Evolutionary conservation across 805 yeast species (phyloP).

Genomic region (Starmerella etchellsii): DNA sequence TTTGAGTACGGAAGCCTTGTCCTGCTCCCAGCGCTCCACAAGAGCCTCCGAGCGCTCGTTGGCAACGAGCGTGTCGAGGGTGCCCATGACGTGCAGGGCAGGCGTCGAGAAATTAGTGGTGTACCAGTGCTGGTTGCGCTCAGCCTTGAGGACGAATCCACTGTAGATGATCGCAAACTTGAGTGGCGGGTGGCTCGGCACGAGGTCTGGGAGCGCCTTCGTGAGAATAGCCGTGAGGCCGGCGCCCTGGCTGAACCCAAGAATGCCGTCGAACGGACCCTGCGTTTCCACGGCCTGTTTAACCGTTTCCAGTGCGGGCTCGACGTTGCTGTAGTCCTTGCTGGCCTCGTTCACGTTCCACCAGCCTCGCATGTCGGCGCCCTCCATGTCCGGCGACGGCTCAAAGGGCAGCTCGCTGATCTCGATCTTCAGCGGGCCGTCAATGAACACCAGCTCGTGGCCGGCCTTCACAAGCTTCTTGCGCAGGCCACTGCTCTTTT

Average conservation of each 20-base stretch:
- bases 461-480: constrained; percentile 56
- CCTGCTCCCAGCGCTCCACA: constrained; percentile 37
- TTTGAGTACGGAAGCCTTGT: constrained; percentile 37
- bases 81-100: constrained; percentile 72
- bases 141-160: constrained; percentile 34
- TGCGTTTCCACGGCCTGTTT: constrained; percentile 44
- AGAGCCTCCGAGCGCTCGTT: constrained; percentile 55
- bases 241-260: constrained; percentile 94
- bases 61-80: constrained; percentile 74
- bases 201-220: constrained; percentile 40
- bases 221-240: constrained; percentile 65
- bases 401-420: constrained; percentile 66
- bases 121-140: constrained; percentile 24
- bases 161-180: constrained; percentile 68
- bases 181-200: constrained; percentile 40
- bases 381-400: constrained; percentile 21
- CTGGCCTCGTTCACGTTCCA: constrained; percentile 43
- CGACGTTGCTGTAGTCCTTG: constrained; percentile 25
- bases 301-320: constrained; percentile 38
- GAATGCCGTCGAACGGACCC: constrained; percentile 76
- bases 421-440: constrained; percentile 59
- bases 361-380: constrained; percentile 50
- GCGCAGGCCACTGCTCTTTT: constrained; percentile 79
- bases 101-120: constrained; percentile 28
- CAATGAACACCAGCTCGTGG: constrained; percentile 60